phyloP scores from a whole-genome alignment of 495 filamentous ascomycete genomes.

The Aspergillus indologenus region DNA sequence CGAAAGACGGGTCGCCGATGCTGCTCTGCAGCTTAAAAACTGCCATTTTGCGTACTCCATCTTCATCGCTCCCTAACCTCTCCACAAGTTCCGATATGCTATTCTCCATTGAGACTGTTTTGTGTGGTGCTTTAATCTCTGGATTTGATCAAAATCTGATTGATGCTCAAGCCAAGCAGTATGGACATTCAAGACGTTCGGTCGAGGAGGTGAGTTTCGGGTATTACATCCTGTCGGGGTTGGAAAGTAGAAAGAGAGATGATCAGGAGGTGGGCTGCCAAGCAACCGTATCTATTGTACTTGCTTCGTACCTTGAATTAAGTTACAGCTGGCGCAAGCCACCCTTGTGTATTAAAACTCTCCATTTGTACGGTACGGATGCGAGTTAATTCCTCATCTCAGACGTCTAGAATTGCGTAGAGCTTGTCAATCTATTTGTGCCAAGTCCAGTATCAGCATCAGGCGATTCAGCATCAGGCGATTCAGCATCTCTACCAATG shows the following conservation, averaged over 20 bases:
- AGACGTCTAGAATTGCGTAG: too few relatives aligned
- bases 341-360: too few relatives aligned
- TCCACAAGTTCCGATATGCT: constrained; percentile 65
- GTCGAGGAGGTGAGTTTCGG: not conserved
- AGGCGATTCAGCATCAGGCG: too few relatives aligned
- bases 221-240: not conserved
- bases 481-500: too few relatives aligned
- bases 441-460: too few relatives aligned
- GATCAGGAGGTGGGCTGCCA: constrained; percentile 4
- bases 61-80: constrained; percentile 70
- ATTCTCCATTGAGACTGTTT: constrained; percentile 46
- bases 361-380: too few relatives aligned
- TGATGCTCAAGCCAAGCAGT: not conserved
- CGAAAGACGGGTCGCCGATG: constrained; percentile 95
- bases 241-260: not conserved
- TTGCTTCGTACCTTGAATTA: not conserved
- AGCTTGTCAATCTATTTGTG: too few relatives aligned
- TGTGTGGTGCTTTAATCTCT: not conserved
- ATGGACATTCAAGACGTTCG: not conserved
- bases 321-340: not conserved
- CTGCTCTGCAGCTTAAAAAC: constrained; percentile 94
- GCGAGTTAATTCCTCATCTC: too few relatives aligned
- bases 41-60: constrained; percentile 96
- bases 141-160: not conserved
- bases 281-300: not conserved